phyloP scores from a whole-genome alignment of 2,329 filamentous ascomycete species.

The Neoarthrinium moseri region DNA sequence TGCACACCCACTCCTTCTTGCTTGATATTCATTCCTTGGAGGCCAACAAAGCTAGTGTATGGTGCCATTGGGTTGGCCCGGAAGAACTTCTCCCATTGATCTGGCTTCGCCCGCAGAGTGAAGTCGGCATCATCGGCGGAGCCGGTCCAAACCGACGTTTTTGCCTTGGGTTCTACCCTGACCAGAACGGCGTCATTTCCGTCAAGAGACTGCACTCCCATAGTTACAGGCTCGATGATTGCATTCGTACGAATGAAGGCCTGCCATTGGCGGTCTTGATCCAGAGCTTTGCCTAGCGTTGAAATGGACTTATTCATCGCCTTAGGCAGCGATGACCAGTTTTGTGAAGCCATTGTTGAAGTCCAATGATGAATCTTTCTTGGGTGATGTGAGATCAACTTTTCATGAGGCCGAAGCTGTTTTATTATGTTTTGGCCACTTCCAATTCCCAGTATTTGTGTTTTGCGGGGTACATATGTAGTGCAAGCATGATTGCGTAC shows the following conservation, averaged over 20 bases:
- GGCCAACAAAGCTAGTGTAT: constrained; percentile 1
- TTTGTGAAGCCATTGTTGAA: background rate
- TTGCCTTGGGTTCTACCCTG: background rate
- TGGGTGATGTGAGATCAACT: too few relatives aligned
- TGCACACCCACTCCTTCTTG: constrained; percentile 45
- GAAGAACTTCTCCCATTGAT: constrained; percentile 6
- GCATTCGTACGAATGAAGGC: constrained; percentile 3
- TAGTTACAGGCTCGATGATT: background rate
- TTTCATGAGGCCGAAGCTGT: too few relatives aligned
- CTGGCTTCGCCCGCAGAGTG: background rate
- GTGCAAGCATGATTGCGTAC: too few relatives aligned
- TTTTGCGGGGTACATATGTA: too few relatives aligned
- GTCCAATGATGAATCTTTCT: too few relatives aligned
- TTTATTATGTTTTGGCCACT: too few relatives aligned
- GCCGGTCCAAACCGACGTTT: background rate
- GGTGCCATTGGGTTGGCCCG: constrained; percentile 3
- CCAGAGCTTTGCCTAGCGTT: background rate
- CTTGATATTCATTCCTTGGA: constrained; percentile 36
- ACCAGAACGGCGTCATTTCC: background rate
- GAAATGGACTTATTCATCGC: constrained; percentile 1
- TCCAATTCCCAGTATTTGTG: too few relatives aligned
- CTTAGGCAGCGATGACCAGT: background rate
- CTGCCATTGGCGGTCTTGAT: constrained; percentile 1
- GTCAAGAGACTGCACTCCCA: background rate
- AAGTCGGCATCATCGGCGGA: background rate